These are phyloP conservation scores for Paradendryphiella salina DNA, from an alignment of 2,329 filamentous ascomycete species.

Conservation along the genomic window DNA sequence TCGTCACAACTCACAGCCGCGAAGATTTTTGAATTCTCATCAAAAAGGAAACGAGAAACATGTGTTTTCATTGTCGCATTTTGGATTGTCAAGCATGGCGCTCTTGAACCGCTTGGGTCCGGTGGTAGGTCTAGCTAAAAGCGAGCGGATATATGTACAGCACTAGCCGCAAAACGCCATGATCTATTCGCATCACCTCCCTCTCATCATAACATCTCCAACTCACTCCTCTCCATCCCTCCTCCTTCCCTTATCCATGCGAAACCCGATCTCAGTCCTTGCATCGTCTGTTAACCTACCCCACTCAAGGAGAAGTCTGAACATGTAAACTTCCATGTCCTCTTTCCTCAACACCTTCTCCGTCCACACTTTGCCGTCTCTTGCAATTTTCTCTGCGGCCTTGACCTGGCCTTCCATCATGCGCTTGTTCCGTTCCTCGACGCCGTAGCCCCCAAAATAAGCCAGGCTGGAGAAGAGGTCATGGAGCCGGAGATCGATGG, in stretches of 20 bases:
- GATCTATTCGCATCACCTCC: background rate
- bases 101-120: too few relatives aligned
- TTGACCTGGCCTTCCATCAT: conserved; percentile 33
- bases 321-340: conserved; percentile 82
- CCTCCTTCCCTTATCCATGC: conserved; percentile 21
- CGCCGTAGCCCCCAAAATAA: conserved; percentile 61
- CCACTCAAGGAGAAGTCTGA: conserved; percentile 75
- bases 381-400: conserved; percentile 41
- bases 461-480: conserved; percentile 73
- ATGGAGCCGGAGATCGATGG: conserved; percentile 72
- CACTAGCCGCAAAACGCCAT: background rate
- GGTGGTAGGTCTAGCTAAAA: too few relatives aligned
- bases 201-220: background rate
- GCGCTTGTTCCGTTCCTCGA: conserved; percentile 29
- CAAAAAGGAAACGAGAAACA: too few relatives aligned
- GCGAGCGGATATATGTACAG: too few relatives aligned
- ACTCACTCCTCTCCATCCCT: conserved; percentile 1
- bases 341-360: conserved; percentile 45
- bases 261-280: conserved; percentile 42
- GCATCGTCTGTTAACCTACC: conserved; percentile 43
- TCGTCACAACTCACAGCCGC: too few relatives aligned
- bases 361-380: conserved; percentile 38
- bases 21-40: too few relatives aligned
- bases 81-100: too few relatives aligned
- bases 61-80: too few relatives aligned